Percentiles rank a stretch among this genome's conserved stretches.
These are phyloP conservation scores for Ilyonectria sp. DNA, from an alignment of 2,329 filamentous ascomycete species.

Conservation along the genomic window DNA sequence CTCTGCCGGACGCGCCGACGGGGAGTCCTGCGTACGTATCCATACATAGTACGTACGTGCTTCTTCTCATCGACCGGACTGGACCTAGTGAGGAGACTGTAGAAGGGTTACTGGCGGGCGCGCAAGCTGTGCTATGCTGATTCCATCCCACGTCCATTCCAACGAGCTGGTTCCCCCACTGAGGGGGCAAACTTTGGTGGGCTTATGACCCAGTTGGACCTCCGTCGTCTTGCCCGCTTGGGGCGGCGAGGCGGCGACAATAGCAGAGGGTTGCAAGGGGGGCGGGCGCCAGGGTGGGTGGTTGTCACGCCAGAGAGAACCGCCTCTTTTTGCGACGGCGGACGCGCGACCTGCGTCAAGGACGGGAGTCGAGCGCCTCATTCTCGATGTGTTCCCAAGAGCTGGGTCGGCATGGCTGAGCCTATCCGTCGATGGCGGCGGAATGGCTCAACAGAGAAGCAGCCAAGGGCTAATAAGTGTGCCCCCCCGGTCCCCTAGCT, in stretches of 20 bases:
- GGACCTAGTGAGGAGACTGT: conserved; percentile 5
- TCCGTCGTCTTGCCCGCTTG: conserved; percentile 2
- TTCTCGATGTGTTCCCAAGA: conserved; percentile 49
- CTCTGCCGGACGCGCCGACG: conserved; percentile 23
- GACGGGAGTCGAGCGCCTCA: conserved; percentile 48
- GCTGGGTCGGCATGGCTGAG: conserved; percentile 54
- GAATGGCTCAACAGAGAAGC: conserved; percentile 45
- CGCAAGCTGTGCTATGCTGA: conserved; percentile 13
- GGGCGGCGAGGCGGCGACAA: conserved; percentile 4
- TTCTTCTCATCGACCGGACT: conserved; percentile 11
- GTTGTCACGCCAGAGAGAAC: conserved; percentile 38
- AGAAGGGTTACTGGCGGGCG: conserved; percentile 29
- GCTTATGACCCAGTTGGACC: conserved; percentile 27
- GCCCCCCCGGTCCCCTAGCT: conserved; percentile 12
- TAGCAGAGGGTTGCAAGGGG: conserved; percentile 18
- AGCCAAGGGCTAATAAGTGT: conserved; percentile 25
- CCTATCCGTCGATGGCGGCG: conserved; percentile 53
- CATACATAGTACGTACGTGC: not conserved
- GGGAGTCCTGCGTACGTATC: not conserved
- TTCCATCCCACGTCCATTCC: conserved; percentile 45
- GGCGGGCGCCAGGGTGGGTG: conserved; percentile 27
- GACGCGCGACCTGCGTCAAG: conserved; percentile 40
- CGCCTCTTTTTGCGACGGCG: conserved; percentile 1
- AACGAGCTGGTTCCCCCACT: conserved; percentile 37
- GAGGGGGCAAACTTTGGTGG: conserved; percentile 30